Conservation (phyloP, 257 asterid genomes). For the Catharanthus roseus region DNA sequence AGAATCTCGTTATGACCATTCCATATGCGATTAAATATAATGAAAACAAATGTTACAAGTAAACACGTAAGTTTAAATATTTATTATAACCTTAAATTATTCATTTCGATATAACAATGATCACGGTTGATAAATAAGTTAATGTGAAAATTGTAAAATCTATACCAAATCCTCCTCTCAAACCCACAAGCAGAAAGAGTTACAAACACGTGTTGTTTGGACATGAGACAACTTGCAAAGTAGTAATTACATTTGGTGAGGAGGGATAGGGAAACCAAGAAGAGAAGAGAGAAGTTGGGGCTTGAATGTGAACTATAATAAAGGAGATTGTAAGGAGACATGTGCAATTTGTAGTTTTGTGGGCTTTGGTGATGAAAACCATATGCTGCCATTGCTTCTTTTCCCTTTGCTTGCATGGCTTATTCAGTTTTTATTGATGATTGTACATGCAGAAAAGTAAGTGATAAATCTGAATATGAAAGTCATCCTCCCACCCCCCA, state of each 20-base stretch:
- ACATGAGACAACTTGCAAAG: conserved; percentile 6
- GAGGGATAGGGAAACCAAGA: neutral
- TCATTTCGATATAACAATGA: too few species aligned
- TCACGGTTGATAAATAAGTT: too few species aligned
- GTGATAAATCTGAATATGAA: conserved; percentile 8
- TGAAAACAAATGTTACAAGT: too few species aligned
- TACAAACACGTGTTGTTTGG: conserved; percentile 9
- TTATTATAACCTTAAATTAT: too few species aligned
- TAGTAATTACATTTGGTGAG: neutral
- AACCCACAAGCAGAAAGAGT: too few species aligned
- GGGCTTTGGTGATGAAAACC: conserved; percentile 14
- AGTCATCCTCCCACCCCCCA: conserved; percentile 7
- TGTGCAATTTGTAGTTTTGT: conserved; percentile 20
- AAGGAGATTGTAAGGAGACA: conserved; percentile 6
- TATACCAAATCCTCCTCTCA: too few species aligned
- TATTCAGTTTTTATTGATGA: conserved; percentile 1
- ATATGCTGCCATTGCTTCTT: neutral
- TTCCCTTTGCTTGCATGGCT: conserved; percentile 9
- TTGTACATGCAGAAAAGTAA: conserved; percentile 21
- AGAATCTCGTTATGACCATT: too few species aligned
- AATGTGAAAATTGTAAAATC: too few species aligned
- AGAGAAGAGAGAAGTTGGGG: neutral
- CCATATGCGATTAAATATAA: too few species aligned
- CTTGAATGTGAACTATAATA: neutral
- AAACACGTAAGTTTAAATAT: too few species aligned